Conservation (phyloP, 2,329 filamentous ascomycete species). For the Dactylellina drechsleri region DNA sequence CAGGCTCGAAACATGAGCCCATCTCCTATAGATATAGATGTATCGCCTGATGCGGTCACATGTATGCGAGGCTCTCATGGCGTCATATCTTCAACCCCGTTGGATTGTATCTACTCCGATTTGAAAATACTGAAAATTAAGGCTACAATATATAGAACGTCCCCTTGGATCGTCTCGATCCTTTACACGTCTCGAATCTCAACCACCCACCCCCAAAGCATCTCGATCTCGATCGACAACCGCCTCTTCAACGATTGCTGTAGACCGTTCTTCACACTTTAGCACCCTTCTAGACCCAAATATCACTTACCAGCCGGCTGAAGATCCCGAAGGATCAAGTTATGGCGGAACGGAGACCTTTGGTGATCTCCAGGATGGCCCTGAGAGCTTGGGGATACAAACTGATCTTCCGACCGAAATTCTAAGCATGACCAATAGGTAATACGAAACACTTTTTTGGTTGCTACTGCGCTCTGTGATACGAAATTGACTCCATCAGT, state of each 20-base stretch:
- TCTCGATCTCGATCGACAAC: constrained; percentile 45
- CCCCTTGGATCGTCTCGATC: constrained; percentile 62
- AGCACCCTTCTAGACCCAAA: constrained; percentile 37
- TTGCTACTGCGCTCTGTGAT: constrained; percentile 7
- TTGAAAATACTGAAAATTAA: no score
- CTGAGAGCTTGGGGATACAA: constrained; percentile 65
- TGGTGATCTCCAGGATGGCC: constrained; percentile 28
- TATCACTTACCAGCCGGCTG: constrained; percentile 39
- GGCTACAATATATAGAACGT: constrained; percentile 24
- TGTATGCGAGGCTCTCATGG: constrained; percentile 60
- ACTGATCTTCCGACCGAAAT: constrained; percentile 95
- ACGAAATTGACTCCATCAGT: constrained; percentile 64
- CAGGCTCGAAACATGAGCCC: background rate
- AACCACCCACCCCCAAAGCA: constrained; percentile 1
- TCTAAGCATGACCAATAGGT: constrained; percentile 88
- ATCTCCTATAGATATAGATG: no score
- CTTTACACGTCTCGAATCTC: constrained; percentile 65
- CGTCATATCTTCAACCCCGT: no score
- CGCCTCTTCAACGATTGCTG: constrained; percentile 55
- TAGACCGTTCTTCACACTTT: constrained; percentile 39
- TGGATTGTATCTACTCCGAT: no score
- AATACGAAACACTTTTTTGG: constrained; percentile 56
- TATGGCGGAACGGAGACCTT: background rate
- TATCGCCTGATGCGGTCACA: constrained; percentile 62
- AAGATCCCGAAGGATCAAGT: constrained; percentile 28